phyloP scores from a whole-genome alignment of 257 asterid genomes.

The Orobanche coerulescens region DNA sequence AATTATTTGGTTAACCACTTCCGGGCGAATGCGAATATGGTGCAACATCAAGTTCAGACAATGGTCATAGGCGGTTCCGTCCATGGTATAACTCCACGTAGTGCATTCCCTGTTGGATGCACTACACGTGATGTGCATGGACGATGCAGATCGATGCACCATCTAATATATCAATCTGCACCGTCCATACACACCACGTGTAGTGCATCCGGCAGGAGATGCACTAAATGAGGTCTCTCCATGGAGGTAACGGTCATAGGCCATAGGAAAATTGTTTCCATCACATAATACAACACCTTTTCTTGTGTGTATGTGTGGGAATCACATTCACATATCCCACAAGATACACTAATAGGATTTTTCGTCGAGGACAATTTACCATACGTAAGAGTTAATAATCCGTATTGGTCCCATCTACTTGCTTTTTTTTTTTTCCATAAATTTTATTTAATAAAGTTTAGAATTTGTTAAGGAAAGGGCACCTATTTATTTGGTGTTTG shows the following conservation, averaged over 20 bases:
- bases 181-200: too few relatives aligned
- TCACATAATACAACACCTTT: neutral
- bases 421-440: neutral
- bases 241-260: too few relatives aligned
- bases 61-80: too few relatives aligned
- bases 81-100: too few relatives aligned
- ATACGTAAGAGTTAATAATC: conserved; percentile 14
- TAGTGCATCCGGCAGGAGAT: too few relatives aligned
- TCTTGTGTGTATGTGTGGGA: neutral
- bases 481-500: conserved; percentile 19
- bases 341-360: neutral
- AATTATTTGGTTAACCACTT: too few relatives aligned
- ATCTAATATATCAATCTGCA: too few relatives aligned
- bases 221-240: too few relatives aligned
- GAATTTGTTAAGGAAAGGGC: conserved; percentile 22
- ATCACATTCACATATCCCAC: neutral
- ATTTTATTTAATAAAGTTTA: conserved; percentile 5
- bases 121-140: too few relatives aligned
- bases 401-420: conserved; percentile 18
- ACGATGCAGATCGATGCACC: too few relatives aligned
- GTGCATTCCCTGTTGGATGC: too few relatives aligned
- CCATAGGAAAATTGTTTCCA: conserved; percentile 18
- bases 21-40: too few relatives aligned
- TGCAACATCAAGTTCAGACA: neutral
- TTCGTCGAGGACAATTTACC: conserved; percentile 22